These are phyloP conservation scores for Bombardia bombarda DNA, from an alignment of 495 filamentous ascomycete genomes.

Conservation along the genomic window DNA sequence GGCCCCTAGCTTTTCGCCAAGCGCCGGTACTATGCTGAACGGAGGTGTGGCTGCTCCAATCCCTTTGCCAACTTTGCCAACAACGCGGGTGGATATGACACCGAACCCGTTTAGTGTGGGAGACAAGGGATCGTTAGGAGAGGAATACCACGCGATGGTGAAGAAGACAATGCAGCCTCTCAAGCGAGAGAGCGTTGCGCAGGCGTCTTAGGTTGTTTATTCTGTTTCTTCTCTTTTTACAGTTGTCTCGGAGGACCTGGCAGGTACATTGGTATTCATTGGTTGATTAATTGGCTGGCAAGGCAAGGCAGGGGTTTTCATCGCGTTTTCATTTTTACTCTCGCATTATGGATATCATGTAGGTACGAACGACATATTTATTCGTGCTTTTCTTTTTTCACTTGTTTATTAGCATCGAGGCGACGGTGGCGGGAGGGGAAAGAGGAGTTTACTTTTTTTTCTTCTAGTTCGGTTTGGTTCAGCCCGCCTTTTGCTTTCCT, in stretches of 20 bases:
- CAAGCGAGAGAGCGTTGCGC: conserved; percentile 20
- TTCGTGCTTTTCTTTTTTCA: neutral
- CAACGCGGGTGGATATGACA: too few species aligned
- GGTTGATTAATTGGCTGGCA: neutral
- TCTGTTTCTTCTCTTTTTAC: neutral
- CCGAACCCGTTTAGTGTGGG: too few species aligned
- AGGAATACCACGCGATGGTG: too few species aligned
- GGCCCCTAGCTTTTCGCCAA: conserved; percentile 18
- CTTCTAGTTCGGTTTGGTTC: too few species aligned
- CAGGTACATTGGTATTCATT: neutral
- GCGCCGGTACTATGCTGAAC: conserved; percentile 13
- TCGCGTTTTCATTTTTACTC: too few species aligned
- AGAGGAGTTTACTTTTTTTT: too few species aligned
- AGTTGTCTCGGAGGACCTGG: neutral
- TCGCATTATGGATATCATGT: neutral
- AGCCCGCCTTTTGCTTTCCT: too few species aligned
- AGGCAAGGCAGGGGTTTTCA: neutral
- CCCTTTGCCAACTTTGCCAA: too few species aligned
- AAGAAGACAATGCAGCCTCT: too few species aligned
- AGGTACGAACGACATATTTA: neutral
- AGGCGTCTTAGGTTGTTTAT: conserved; percentile 14
- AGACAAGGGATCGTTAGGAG: too few species aligned
- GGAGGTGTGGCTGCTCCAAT: conserved; percentile 20
- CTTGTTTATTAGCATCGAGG: too few species aligned
- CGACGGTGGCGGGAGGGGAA: too few species aligned